Conservation (phyloP, 2,329 filamentous ascomycete genomes). For the Fusarium keratoplasticum region DNA sequence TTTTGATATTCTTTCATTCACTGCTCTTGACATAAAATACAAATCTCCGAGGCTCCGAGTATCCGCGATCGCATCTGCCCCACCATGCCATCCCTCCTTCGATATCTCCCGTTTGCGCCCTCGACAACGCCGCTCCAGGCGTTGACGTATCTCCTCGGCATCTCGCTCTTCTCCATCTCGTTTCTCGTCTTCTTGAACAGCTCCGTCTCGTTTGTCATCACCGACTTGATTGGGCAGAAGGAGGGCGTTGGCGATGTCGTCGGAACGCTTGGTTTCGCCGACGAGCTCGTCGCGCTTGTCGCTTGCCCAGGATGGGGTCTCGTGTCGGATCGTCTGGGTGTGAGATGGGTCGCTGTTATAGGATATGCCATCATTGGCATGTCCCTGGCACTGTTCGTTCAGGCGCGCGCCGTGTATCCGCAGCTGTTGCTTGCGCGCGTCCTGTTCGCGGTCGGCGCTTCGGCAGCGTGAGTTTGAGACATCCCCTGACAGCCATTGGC, state of each 20-base stretch:
- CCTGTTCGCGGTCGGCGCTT: slow-evolving; percentile 89
- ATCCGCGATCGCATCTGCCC: slow-evolving; percentile 12
- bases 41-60: neutral
- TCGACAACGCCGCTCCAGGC: slow-evolving; percentile 72
- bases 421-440: slow-evolving; percentile 86
- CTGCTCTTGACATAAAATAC: neutral
- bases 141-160: slow-evolving; percentile 82
- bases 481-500: neutral
- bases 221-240: slow-evolving; percentile 81
- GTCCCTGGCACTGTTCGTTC: slow-evolving; percentile 83
- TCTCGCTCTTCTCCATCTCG: slow-evolving; percentile 87
- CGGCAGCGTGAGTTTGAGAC: slow-evolving; percentile 74
- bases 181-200: slow-evolving; percentile 93
- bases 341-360: slow-evolving; percentile 76
- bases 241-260: slow-evolving; percentile 81
- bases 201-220: slow-evolving; percentile 86
- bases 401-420: slow-evolving; percentile 88
- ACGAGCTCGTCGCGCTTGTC: slow-evolving; percentile 84
- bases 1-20: neutral
- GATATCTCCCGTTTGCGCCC: slow-evolving; percentile 67
- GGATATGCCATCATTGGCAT: slow-evolving; percentile 87
- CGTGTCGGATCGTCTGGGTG: slow-evolving; percentile 80
- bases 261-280: slow-evolving; percentile 85
- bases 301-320: slow-evolving; percentile 86
- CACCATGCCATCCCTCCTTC: slow-evolving; percentile 54